Evolutionary conservation across 1,284 basidiomycete species (phyloP), one percentile per base, ranked within the genome.

Genomic region (Moesziomyces globuligerus): DNA sequence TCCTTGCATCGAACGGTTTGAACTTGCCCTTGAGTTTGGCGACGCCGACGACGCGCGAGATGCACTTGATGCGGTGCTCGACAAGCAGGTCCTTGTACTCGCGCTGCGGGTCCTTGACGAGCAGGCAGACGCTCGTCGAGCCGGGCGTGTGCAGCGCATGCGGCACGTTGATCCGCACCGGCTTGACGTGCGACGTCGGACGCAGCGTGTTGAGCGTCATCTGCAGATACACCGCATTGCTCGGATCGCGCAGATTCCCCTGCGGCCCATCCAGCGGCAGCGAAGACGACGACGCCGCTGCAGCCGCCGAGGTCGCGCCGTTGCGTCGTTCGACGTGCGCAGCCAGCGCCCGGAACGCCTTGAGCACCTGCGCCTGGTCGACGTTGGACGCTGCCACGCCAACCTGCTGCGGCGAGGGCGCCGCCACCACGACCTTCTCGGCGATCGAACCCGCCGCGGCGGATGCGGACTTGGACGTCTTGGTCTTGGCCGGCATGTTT

Each of bases 81-180:
- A 89, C 89, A 23, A 98, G 86, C 18, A 96, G 87, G 82, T 96
- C 92, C 84, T 98, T 98, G 87, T 96, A 98, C 81, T 93, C 87
- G 52, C 95, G 85, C 81, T 98, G 95, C 8, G 96, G 95, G 83
- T 96, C 93, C 84, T 98, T 98, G 49, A 90, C 91, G 82, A 98
- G 89, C 50, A 98, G 86, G 82, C 94, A 98, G 47, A 98, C 87
- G 15, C 89, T 84, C 4, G 89, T 89, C 10, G 87, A 88, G 52
- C 89, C 88, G 15, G 90, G 93, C 85, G 91, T 93, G 79, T 91
- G 88, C 62, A 92, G 85, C 2, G 94, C 90, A 83, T 95, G 87
- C 18, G 81, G 75, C 8, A 76, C 51, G 21, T 69, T 68, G 52
- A 78, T 73, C 0, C 77, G 67, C n/a, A 74, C 71, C 15, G 79